Base-by-base conservation (phyloP, 2,329 filamentous ascomycete species). In the Hymenoscyphus infarciens region DNA sequence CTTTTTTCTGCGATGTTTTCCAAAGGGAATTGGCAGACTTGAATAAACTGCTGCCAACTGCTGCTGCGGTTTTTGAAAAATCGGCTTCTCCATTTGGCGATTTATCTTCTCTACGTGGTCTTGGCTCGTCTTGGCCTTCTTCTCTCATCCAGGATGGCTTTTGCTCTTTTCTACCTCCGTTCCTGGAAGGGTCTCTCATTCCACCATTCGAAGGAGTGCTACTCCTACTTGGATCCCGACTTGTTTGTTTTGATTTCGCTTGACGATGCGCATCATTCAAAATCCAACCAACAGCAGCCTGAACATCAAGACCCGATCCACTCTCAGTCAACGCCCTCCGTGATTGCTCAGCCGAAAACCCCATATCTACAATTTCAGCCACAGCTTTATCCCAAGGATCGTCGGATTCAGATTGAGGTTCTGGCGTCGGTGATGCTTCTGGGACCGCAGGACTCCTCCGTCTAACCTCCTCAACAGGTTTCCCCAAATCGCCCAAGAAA, bases 21-120 rank as follows among this genome's bases (percentile, higher is more conserved):
- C 95, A 99, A 0, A 98, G 78, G 0, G 91, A 94, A 68, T 96
- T 96, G 1, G 95, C 95, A 2, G 93, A 95, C 75, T 99, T 99
- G 75, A 98, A 87, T 13, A 99, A 77, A 65, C 84, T 96, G 54
- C 80, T 91, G 0, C 95, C 91, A 72, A 98, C 82, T 38, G 93
- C 89, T 5, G 91, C 87, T 2, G 94, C 94, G 53, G 89, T 83
- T 72, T 94, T 92, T 16, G 91, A 81, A 61, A 96, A 82, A 70
- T 97, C 94, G 60, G 82, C 86, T 1, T 92, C 90, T 7, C 75
- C 79, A 53, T 77, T 77, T 10, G 84, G 83, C 1, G 87, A 86
- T 63, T 78, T 83, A 58, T 88, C 83, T 57, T 79, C 76, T 56
- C 77, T 76, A 61, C 81, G 77, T 19, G 80, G 77, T 29, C 78